Conservation (phyloP, 2,329 filamentous ascomycete species). For the Pyrenophora seminiperda region DNA sequence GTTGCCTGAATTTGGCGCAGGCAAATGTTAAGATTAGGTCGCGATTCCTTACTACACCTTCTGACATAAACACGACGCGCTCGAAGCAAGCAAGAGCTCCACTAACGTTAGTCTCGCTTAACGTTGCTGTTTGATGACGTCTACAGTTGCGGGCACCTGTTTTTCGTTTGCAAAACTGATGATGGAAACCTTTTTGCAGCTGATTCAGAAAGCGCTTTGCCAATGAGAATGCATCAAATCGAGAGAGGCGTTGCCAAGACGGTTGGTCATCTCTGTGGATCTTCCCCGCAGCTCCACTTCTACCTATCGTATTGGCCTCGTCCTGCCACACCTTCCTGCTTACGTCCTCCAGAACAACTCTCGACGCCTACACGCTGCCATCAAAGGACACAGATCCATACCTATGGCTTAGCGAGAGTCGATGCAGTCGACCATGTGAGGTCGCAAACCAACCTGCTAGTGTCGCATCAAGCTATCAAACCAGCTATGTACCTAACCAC, state of each 20-base stretch:
- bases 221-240: slow-evolving; percentile 4
- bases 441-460: too few relatives aligned
- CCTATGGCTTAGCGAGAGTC: too few relatives aligned
- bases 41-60: too few relatives aligned
- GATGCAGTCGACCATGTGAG: background rate
- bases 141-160: background rate
- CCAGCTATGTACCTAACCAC: too few relatives aligned
- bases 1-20: too few relatives aligned
- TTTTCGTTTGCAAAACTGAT: slow-evolving; percentile 3
- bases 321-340: slow-evolving; percentile 5
- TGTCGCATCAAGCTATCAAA: too few relatives aligned
- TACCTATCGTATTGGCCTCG: slow-evolving; percentile 1
- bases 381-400: background rate
- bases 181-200: background rate
- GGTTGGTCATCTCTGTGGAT: slow-evolving; percentile 19
- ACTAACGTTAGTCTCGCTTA: background rate
- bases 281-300: slow-evolving; percentile 20
- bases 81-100: background rate
- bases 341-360: slow-evolving; percentile 7
- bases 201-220: slow-evolving; percentile 3
- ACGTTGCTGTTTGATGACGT: background rate
- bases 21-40: too few relatives aligned
- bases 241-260: slow-evolving; percentile 10
- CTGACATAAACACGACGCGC: too few relatives aligned
- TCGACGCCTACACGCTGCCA: background rate